Evolutionary conservation across 495 filamentous ascomycete genomes (phyloP).

Genomic region (Chaetomium fimeti): DNA sequence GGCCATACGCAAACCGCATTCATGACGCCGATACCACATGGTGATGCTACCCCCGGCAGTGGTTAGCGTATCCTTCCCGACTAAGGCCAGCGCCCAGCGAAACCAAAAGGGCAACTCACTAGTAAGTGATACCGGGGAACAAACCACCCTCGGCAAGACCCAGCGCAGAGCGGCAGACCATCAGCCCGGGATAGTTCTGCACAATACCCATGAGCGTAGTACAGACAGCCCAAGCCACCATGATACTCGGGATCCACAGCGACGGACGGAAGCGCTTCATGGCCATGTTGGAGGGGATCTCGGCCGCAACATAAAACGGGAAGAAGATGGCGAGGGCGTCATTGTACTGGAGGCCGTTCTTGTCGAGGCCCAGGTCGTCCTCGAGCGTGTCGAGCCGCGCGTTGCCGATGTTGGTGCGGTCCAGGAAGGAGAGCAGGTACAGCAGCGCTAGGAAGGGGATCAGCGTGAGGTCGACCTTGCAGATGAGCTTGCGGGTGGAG

Average conservation of each 20-base stretch:
- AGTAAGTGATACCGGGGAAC: constrained; percentile 76
- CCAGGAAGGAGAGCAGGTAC: constrained; percentile 70
- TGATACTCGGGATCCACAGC: constrained; percentile 58
- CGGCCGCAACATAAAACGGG: constrained; percentile 74
- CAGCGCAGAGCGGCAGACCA: constrained; percentile 69
- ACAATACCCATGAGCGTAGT: constrained; percentile 69
- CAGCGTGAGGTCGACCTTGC: constrained; percentile 51
- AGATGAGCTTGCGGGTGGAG: constrained; percentile 45
- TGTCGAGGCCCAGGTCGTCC: constrained; percentile 58
- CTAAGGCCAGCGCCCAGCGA: background rate
- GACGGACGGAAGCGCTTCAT: constrained; percentile 65
- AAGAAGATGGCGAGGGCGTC: constrained; percentile 75
- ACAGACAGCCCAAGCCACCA: constrained; percentile 59
- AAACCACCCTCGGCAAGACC: constrained; percentile 78
- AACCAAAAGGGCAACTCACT: constrained; percentile 23
- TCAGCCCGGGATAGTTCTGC: constrained; percentile 66
- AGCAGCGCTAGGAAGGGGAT: constrained; percentile 56
- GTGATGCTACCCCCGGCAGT: constrained; percentile 48
- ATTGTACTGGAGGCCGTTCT: constrained; percentile 62
- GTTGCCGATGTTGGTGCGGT: constrained; percentile 77
- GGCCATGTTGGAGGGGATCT: constrained; percentile 70
- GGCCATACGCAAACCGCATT: constrained; percentile 64
- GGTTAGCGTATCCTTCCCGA: background rate
- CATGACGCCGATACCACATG: constrained; percentile 66
- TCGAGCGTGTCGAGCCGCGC: constrained; percentile 71